These are phyloP conservation scores for Suhomyces anneliseae DNA, from an alignment of 1,139 yeast species.

Conservation along the genomic window DNA sequence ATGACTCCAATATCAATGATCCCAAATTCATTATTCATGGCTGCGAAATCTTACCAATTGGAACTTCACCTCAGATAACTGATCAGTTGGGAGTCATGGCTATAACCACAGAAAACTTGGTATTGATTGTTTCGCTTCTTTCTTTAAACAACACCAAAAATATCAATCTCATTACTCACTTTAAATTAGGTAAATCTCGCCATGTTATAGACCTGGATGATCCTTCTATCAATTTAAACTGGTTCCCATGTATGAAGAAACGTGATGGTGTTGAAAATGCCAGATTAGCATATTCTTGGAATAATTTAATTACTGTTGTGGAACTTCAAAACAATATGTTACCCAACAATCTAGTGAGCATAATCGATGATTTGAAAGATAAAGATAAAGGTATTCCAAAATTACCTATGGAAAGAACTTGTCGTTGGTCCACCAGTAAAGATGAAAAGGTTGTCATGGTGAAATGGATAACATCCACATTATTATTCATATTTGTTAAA, in stretches of 20 bases:
- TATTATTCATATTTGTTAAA: slow-evolving; percentile 41
- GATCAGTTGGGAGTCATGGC: slow-evolving; percentile 65
- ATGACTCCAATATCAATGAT: slow-evolving; percentile 27
- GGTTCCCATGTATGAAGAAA: slow-evolving; percentile 51
- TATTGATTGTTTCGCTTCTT: slow-evolving; percentile 56
- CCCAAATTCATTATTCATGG: slow-evolving; percentile 22
- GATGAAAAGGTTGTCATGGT: slow-evolving; percentile 50
- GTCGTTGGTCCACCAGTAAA: slow-evolving; percentile 39
- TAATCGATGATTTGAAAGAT: slow-evolving; percentile 37
- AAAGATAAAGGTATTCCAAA: slow-evolving; percentile 39
- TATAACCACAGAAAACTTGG: slow-evolving; percentile 51
- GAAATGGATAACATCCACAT: slow-evolving; percentile 59
- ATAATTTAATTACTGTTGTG: slow-evolving; percentile 53
- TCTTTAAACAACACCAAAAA: slow-evolving; percentile 43
- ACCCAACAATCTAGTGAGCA: slow-evolving; percentile 29
- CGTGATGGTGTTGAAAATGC: slow-evolving; percentile 35
- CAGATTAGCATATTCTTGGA: slow-evolving; percentile 67
- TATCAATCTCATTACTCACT: slow-evolving; percentile 48
- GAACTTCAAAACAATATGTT: slow-evolving; percentile 44
- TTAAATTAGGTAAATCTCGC: slow-evolving; percentile 50
- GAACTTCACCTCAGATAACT: slow-evolving; percentile 49
- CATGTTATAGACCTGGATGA: slow-evolving; percentile 12
- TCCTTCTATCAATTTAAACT: slow-evolving; percentile 40
- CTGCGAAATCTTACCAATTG: slow-evolving; percentile 54
- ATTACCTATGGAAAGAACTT: slow-evolving; percentile 44